Evolutionary conservation across 805 yeast genomes (phyloP).

Genomic region (Jamesozyma lodderae): DNA sequence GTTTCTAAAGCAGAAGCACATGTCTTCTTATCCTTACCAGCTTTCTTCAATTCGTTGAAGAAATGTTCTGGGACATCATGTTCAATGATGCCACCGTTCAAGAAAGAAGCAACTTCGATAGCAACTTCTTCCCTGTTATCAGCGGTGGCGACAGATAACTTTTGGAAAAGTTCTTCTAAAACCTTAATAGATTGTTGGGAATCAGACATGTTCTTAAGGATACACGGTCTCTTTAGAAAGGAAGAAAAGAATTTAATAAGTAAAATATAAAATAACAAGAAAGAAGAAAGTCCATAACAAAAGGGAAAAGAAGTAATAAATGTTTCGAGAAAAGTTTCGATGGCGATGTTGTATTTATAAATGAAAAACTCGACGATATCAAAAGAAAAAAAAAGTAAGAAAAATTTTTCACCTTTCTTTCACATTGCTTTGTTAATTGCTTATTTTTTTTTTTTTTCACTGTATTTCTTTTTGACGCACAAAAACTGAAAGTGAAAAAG

Average conservation of each 20-base stretch:
- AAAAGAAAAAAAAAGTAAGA: neutral
- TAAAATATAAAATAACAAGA: constrained; percentile 1
- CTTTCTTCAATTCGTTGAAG: constrained; percentile 66
- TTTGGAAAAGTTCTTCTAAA: constrained; percentile 86
- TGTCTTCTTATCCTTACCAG: constrained; percentile 75
- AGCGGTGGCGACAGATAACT: constrained; percentile 78
- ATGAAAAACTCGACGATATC: constrained; percentile 3
- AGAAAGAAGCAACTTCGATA: constrained; percentile 80
- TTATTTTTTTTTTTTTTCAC: neutral
- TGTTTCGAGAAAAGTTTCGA: constrained; percentile 2
- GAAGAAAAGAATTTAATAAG: neutral
- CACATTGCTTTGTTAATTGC: neutral
- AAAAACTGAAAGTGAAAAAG: neutral
- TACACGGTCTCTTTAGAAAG: constrained; percentile 7
- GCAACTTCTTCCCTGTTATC: constrained; percentile 84
- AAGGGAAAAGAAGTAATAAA: too few species aligned
- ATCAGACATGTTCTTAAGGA: constrained; percentile 33
- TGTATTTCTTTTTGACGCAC: too few species aligned
- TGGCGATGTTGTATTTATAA: constrained; percentile 5
- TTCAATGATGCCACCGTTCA: constrained; percentile 95
- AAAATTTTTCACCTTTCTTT: constrained; percentile 3
- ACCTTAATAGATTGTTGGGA: constrained; percentile 52
- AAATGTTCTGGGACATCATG: constrained; percentile 93
- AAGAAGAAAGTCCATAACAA: constrained; percentile 3
- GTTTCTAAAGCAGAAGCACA: constrained; percentile 79